These are phyloP conservation scores for Miamiensis avidus DNA, from an alignment of 169 alveolate genomes.

Conservation along the genomic window DNA sequence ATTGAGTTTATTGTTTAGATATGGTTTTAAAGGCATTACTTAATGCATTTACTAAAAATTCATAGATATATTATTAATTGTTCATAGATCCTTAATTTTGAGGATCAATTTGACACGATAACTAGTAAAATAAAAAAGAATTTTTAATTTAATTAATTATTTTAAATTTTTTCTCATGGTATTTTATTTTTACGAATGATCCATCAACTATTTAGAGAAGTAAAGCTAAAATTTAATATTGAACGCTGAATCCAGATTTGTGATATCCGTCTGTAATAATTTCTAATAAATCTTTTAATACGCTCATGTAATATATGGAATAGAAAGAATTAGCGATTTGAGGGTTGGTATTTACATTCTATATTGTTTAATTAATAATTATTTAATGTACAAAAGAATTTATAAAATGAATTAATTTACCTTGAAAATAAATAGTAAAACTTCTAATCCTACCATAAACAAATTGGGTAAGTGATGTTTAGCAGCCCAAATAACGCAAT, in stretches of 20 bases:
- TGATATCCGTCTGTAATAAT: slow-evolving; percentile 41
- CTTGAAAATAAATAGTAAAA: slow-evolving; percentile 30
- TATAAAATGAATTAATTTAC: slow-evolving; percentile 15
- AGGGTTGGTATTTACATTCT: slow-evolving; percentile 28
- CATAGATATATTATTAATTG: slow-evolving; percentile 6
- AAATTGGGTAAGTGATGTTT: slow-evolving; percentile 79
- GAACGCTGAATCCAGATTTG: slow-evolving; percentile 28
- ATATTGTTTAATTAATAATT: background rate
- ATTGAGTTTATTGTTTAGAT: slow-evolving; percentile 21
- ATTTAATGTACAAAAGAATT: background rate
- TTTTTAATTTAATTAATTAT: background rate
- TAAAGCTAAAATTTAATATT: slow-evolving; percentile 20
- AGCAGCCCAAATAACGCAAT: slow-evolving; percentile 81
- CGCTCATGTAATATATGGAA: slow-evolving; percentile 25
- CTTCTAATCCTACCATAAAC: slow-evolving; percentile 78
- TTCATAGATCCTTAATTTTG: background rate
- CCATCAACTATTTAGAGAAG: slow-evolving; percentile 22
- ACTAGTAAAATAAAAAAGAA: background rate
- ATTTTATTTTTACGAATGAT: background rate
- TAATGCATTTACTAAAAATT: slow-evolving; percentile 5
- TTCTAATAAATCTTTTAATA: slow-evolving; percentile 43
- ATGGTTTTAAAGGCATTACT: slow-evolving; percentile 21
- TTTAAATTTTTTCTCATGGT: background rate
- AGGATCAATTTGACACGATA: background rate
- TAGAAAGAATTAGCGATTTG: slow-evolving; percentile 38